Conservation (phyloP, 2,329 filamentous ascomycete species). For the Phyllosticta citrichinensis region DNA sequence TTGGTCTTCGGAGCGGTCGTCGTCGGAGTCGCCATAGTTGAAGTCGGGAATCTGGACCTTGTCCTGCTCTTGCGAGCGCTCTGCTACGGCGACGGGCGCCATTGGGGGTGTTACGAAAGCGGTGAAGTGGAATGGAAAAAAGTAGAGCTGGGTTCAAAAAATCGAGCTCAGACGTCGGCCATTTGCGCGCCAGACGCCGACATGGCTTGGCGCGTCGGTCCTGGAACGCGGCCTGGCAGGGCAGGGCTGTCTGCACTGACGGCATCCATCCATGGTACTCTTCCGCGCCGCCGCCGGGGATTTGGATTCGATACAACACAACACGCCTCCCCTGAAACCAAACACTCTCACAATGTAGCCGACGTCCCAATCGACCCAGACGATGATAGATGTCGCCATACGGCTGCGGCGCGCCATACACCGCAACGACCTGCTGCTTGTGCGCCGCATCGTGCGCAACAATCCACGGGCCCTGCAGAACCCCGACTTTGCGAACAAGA, state of each 20-base stretch:
- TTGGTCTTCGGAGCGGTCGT: background rate
- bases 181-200: background rate
- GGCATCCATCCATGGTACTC: background rate
- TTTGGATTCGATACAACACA: background rate
- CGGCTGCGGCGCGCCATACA: constrained; percentile 76
- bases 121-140: background rate
- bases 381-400: constrained; percentile 65
- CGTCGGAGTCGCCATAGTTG: background rate
- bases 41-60: constrained; percentile 3
- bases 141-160: constrained; percentile 3
- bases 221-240: background rate
- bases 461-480: constrained; percentile 66
- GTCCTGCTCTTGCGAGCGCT: background rate
- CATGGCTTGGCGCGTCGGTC: background rate
- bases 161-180: constrained; percentile 3
- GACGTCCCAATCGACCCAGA: background rate
- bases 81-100: constrained; percentile 4
- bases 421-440: constrained; percentile 61
- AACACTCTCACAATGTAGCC: background rate
- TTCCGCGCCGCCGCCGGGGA: background rate
- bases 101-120: background rate
- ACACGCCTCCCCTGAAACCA: constrained; percentile 2
- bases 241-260: background rate
- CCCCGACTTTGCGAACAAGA: constrained; percentile 63
- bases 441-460: constrained; percentile 64